Conservation (phyloP, 2,329 filamentous ascomycete genomes). For the Fusarium concolor region DNA sequence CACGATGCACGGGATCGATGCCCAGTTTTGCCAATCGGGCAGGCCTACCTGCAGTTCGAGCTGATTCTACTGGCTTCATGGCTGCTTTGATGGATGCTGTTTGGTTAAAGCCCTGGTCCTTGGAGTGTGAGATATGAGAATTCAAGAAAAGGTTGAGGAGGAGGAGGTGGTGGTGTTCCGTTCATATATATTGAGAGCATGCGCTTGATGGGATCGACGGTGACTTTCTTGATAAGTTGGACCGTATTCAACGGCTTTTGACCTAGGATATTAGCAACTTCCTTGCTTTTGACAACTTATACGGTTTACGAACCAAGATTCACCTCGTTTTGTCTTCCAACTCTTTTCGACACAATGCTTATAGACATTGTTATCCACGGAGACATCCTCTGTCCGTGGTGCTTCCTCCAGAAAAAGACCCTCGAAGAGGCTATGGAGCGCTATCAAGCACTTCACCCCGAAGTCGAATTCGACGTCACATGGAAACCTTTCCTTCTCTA, state of each 20-base stretch:
- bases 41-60: not conserved
- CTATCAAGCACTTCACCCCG: constrained; percentile 55
- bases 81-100: constrained; percentile 3
- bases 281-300: not conserved
- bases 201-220: constrained; percentile 14
- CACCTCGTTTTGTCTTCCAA: not conserved
- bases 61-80: constrained; percentile 6
- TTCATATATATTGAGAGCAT: constrained; percentile 12
- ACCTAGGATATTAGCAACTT: not conserved
- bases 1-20: constrained; percentile 19
- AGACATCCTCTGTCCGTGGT: constrained; percentile 65
- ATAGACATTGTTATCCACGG: constrained; percentile 59
- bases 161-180: not conserved
- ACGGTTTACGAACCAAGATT: not conserved
- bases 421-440: constrained; percentile 59
- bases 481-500: constrained; percentile 62
- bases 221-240: constrained; percentile 4
- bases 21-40: constrained; percentile 7
- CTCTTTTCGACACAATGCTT: constrained; percentile 21
- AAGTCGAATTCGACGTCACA: constrained; percentile 58
- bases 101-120: constrained; percentile 21
- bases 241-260: not conserved
- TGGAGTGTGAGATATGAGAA: not conserved
- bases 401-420: constrained; percentile 61
- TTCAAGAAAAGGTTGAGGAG: not conserved